A percentile compares a stretch with the other conserved stretches of the same genome.
Conservation (phyloP, 169 alveolate genomes). For the Eimeria acervulina region DNA sequence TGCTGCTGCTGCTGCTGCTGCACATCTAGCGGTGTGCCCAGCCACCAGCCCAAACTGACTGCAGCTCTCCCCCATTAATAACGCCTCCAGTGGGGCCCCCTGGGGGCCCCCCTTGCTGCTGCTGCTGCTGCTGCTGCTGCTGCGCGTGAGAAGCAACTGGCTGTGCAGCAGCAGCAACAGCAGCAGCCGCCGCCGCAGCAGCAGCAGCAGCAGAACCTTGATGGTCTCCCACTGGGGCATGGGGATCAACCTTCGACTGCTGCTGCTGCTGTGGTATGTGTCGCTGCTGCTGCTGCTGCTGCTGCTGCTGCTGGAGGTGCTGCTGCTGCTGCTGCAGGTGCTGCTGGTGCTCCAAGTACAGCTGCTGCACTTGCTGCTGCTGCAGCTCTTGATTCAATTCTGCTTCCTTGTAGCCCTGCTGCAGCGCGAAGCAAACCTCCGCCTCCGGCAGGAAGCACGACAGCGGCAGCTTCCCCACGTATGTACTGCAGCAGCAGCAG, state of each 20-base stretch:
- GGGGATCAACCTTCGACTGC: neutral
- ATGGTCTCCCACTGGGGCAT: constrained; percentile 1
- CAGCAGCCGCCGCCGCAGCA: too few relatives aligned
- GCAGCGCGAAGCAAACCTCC: neutral
- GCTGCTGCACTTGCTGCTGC: constrained; percentile 59
- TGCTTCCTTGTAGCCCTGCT: constrained; percentile 34
- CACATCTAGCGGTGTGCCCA: neutral
- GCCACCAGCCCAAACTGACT: neutral
- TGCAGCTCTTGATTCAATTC: constrained; percentile 36
- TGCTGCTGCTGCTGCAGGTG: constrained; percentile 44
- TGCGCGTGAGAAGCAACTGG: too few relatives aligned
- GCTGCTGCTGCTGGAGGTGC: constrained; percentile 14
- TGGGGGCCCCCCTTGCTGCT: too few relatives aligned
- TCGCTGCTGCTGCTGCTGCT: neutral
- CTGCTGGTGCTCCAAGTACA: constrained; percentile 37
- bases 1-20: constrained; percentile 1
- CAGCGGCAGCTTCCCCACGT: neutral
- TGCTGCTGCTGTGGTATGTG: neutral
- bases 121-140: too few relatives aligned
- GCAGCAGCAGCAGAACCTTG: neutral
- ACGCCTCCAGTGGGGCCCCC: too few relatives aligned
- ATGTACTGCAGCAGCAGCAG: constrained; percentile 20
- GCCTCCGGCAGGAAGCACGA: constrained; percentile 19
- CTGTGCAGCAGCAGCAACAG: too few relatives aligned
- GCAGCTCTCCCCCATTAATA: neutral